Conservation (phyloP, 176 grass and related monocot species). For the Poa pratensis region DNA sequence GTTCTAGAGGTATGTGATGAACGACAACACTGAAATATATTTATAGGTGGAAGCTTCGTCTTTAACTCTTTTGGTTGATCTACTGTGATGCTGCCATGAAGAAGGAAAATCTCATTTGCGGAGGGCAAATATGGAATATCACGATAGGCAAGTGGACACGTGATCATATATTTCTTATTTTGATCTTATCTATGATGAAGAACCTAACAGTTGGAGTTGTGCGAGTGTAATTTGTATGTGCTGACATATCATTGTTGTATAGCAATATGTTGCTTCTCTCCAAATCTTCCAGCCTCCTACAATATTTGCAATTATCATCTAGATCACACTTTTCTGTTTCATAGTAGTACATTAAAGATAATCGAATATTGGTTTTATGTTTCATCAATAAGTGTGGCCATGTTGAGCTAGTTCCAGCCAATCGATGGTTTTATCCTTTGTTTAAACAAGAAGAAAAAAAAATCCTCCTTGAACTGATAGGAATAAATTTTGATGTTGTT, state of each 20-base stretch:
- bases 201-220: conserved; percentile 26
- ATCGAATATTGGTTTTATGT: conserved; percentile 4
- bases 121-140: conserved; percentile 25
- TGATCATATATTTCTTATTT: conserved; percentile 33
- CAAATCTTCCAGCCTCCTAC: conserved; percentile 11
- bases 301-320: background rate
- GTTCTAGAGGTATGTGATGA: conserved; percentile 54
- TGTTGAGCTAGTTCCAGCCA: conserved; percentile 27
- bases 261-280: background rate
- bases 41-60: conserved; percentile 60
- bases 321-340: conserved; percentile 7
- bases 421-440: conserved; percentile 26
- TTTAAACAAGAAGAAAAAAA: conserved; percentile 24
- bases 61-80: conserved; percentile 48
- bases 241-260: conserved; percentile 24
- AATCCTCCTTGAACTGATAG: background rate
- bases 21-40: conserved; percentile 36
- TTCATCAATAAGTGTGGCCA: conserved; percentile 14
- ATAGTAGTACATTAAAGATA: conserved; percentile 25
- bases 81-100: conserved; percentile 38
- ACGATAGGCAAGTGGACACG: conserved; percentile 20
- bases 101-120: conserved; percentile 42
- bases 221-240: conserved; percentile 30
- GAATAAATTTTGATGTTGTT: background rate
- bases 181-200: conserved; percentile 12